phyloP scores from a whole-genome alignment of 768 basidiomycete genomes.

The Cubamyces lactineus region DNA sequence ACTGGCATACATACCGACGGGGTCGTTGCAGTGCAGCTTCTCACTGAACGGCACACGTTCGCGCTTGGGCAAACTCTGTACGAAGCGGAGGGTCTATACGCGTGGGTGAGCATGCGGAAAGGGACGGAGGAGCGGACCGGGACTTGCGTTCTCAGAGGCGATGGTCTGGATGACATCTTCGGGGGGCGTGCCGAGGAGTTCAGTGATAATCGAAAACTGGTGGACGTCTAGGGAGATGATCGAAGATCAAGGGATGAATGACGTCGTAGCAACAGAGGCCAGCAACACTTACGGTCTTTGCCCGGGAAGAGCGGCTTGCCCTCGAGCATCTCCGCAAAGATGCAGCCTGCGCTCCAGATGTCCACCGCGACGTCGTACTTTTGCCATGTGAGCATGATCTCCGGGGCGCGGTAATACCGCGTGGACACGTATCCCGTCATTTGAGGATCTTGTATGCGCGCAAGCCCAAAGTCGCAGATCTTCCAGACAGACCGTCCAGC shows the following conservation, averaged over 20 bases:
- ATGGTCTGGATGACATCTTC: slow-evolving; percentile 99
- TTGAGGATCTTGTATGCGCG: slow-evolving; percentile 98
- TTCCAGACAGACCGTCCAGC: slow-evolving; percentile 49
- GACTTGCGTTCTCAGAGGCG: slow-evolving; percentile 90
- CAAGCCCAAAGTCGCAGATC: slow-evolving; percentile 99
- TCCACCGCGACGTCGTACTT: slow-evolving; percentile 99
- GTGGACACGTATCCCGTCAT: slow-evolving; percentile 99
- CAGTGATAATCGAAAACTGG: slow-evolving; percentile 99
- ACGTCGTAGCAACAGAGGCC: slow-evolving; percentile 17
- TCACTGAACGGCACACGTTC: slow-evolving; percentile 94
- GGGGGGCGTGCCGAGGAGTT: slow-evolving; percentile 96
- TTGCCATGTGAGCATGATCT: slow-evolving; percentile 99
- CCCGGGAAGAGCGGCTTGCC: slow-evolving; percentile 99
- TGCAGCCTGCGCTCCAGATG: slow-evolving; percentile 99
- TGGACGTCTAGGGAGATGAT: slow-evolving; percentile 77
- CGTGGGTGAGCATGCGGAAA: neutral
- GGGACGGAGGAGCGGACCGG: slow-evolving; percentile 1
- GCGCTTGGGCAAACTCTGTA: slow-evolving; percentile 96
- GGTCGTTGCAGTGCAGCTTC: slow-evolving; percentile 88
- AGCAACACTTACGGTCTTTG: slow-evolving; percentile 88
- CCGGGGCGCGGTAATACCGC: slow-evolving; percentile 97
- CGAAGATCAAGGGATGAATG: slow-evolving; percentile 7
- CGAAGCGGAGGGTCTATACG: slow-evolving; percentile 90
- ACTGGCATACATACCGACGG: slow-evolving; percentile 65
- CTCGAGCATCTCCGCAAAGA: slow-evolving; percentile 99